Conservation (phyloP, 2,329 filamentous ascomycete genomes). For the Cladosporium sp. region DNA sequence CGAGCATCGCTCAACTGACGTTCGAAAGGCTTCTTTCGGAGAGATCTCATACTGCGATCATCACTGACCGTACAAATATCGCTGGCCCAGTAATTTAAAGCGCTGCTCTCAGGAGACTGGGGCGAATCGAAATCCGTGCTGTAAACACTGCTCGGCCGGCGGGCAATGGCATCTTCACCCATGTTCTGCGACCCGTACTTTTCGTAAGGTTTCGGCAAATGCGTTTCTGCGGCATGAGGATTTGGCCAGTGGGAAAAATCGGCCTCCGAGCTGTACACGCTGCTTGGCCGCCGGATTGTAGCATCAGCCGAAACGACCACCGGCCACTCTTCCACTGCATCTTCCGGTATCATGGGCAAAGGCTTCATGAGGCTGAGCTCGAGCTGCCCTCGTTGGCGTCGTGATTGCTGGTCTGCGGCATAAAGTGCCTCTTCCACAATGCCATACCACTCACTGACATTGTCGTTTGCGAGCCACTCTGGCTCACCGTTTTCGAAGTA, state of each 20-base stretch:
- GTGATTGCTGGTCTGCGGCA: constrained; percentile 3
- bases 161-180: background rate
- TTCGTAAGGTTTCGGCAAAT: background rate
- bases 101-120: background rate
- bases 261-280: background rate
- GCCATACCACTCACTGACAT: constrained; percentile 1
- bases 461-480: background rate
- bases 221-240: background rate
- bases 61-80: background rate
- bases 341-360: constrained; percentile 4
- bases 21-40: constrained; percentile 1
- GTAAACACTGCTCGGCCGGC: background rate
- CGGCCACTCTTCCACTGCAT: background rate
- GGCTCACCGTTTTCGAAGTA: constrained; percentile 1
- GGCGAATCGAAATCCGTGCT: constrained; percentile 7
- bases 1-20: background rate
- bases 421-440: constrained; percentile 6
- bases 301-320: too few relatives aligned
- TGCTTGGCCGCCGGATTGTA: background rate
- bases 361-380: constrained; percentile 4
- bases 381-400: background rate
- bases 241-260: background rate
- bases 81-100: background rate
- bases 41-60: background rate
- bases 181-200: background rate